phyloP scores from a whole-genome alignment of 1,284 basidiomycete genomes.

The Thecaphora thlaspeos region DNA sequence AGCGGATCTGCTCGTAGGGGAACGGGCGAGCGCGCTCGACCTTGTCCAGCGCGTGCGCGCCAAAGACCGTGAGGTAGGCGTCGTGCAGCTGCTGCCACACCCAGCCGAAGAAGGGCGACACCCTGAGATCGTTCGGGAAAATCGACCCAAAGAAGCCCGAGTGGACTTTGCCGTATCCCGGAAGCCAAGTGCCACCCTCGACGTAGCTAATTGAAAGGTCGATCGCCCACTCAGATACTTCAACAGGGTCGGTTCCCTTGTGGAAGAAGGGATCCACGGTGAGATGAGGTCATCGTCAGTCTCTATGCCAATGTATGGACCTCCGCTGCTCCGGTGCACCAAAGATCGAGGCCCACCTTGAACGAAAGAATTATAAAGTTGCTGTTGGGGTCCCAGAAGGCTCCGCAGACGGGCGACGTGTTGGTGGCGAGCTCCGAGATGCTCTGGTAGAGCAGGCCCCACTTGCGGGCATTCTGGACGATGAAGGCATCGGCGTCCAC shows the following conservation, averaged over 20 bases:
- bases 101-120: conserved; percentile 11
- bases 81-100: no score
- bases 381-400: conserved; percentile 28
- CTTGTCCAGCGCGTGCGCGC: no score
- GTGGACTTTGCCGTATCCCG: conserved; percentile 30
- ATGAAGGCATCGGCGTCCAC: conserved; percentile 26
- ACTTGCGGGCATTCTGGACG: conserved; percentile 18
- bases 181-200: conserved; percentile 30
- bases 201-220: conserved; percentile 52
- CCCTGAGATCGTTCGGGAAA: conserved; percentile 26
- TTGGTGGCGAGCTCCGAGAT: conserved; percentile 32
- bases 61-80: no score
- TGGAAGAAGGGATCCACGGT: no score
- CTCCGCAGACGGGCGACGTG: conserved; percentile 32
- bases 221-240: conserved; percentile 58
- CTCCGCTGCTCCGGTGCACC: no score
- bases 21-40: no score
- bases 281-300: no score
- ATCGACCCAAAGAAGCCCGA: conserved; percentile 36
- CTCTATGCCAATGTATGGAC: no score
- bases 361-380: conserved; percentile 37
- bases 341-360: no score
- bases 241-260: conserved; percentile 57
- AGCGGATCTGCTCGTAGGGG: conserved; percentile 30
- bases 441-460: conserved; percentile 4